Evolutionary conservation across 208 protist species (phyloP), one percentile per base, ranked within the genome.

Genomic region (Trypanosoma brucei): DNA sequence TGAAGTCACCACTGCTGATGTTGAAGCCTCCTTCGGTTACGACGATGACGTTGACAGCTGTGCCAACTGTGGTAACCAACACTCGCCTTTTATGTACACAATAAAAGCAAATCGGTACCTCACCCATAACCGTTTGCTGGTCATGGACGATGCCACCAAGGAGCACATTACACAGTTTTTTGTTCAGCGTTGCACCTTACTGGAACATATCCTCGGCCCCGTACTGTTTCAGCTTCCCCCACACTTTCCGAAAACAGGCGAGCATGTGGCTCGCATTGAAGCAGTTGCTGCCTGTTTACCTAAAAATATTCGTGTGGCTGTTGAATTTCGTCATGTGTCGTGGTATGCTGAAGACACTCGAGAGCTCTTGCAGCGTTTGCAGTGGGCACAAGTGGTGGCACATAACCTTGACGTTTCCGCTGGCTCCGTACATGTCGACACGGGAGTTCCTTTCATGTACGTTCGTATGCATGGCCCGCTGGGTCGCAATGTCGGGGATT

Each of bases 51-150:
- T 35, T 36, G 31, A 36, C 36, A 63, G 40, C 3, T 30, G 31
- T 55, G 46, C 35, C 2, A 50, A 54, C 5, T 14, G 1, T 36
- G 8, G 44, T 59, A 6, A 52, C 40, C 9, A 67, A 3, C 39
- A 59, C 0, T 36, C 13, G 5, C 70, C 62, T 11, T 92, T 92
- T 55, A 46, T 87, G 9, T 89, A 75, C 66, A 81, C 82, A 30
- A 69, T 92, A 45, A 92, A 92, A 46, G 85, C 85, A 9, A 92
- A 92, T 74, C 76, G 75, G 51, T 67, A 77, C 8, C 71, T 92
- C n/a, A 92, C 85, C 5, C 85, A 92, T 63, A 74, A 58, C 35
- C 81, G 79, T 62, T 77, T 76, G 60, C 70, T 88, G 9, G 57
- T 64, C n/a, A 68, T 84, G 49, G 71, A 77, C 8, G 76, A 82